Evolutionary conservation across 2,329 filamentous ascomycete species (phyloP).

Genomic region (Colletotrichum acutatum): DNA sequence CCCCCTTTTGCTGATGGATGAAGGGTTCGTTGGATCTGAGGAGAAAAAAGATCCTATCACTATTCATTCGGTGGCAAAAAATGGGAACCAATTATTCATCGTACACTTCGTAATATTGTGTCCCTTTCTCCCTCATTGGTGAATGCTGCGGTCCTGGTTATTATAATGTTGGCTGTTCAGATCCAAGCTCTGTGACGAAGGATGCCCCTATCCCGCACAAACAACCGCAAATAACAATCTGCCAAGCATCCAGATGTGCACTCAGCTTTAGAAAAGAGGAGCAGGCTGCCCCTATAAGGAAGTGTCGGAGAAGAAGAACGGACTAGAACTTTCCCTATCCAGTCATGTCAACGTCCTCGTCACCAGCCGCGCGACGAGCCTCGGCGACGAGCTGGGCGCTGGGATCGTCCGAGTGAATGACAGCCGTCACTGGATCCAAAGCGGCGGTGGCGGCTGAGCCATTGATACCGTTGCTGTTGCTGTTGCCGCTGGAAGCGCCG

Average conservation of each 20-base stretch:
- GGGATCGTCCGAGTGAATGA: slow-evolving; percentile 52
- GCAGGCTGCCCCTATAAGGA: not conserved
- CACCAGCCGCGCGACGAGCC: slow-evolving; percentile 58
- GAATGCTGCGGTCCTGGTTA: not conserved
- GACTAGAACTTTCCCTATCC: slow-evolving; percentile 49
- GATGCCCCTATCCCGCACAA: not conserved
- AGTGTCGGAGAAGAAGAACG: not conserved
- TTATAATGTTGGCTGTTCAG: not conserved
- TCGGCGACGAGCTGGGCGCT: slow-evolving; percentile 66
- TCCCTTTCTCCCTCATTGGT: not conserved
- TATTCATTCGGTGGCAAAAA: not conserved
- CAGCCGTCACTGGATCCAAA: not conserved
- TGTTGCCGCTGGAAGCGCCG: not conserved
- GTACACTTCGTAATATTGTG: not conserved
- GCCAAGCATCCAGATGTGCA: not conserved
- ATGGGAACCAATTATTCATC: not conserved
- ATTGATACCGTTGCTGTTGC: slow-evolving; percentile 29
- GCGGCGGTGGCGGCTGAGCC: slow-evolving; percentile 16
- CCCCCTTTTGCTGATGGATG: not conserved
- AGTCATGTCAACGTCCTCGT: slow-evolving; percentile 70
- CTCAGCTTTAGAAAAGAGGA: no score
- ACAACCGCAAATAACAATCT: not conserved
- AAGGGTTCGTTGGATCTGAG: not conserved
- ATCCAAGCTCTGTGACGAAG: not conserved
- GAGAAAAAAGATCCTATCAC: not conserved